Conservation (phyloP, 495 filamentous ascomycete genomes). For the Parathielavia appendiculata region DNA sequence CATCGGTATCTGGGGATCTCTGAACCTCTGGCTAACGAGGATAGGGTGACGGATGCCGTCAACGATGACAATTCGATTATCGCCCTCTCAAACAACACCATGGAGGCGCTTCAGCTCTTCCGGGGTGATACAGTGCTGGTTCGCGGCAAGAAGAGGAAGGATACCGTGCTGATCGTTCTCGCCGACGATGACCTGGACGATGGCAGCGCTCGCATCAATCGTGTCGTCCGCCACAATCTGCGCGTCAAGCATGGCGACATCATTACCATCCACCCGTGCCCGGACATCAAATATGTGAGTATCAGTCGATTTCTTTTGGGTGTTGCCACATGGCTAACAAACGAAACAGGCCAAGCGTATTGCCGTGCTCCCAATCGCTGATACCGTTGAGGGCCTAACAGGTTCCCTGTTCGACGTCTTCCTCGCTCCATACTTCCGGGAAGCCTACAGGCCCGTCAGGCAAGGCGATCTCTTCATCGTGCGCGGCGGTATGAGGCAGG, state of each 20-base stretch:
- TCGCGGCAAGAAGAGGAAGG: conserved; percentile 99
- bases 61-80: conserved; percentile 99
- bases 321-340: conserved; percentile 8
- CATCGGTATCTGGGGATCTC: background rate
- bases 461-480: conserved; percentile 97
- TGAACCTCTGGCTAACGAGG: conserved; percentile 31
- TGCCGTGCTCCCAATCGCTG: conserved; percentile 95
- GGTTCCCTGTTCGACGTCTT: conserved; percentile 98
- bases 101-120: conserved; percentile 97
- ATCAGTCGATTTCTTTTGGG: background rate
- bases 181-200: conserved; percentile 98
- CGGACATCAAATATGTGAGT: conserved; percentile 99
- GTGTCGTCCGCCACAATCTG: conserved; percentile 95
- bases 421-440: conserved; percentile 98
- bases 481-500: conserved; percentile 95
- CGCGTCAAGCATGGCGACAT: conserved; percentile 98
- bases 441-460: conserved; percentile 93
- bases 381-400: conserved; percentile 95
- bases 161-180: conserved; percentile 94
- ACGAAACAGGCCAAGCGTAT: conserved; percentile 84
- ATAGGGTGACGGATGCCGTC: conserved; percentile 89
- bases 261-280: conserved; percentile 95
- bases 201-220: conserved; percentile 92
- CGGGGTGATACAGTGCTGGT: conserved; percentile 96
- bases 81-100: conserved; percentile 95